Evolutionary conservation across 352 stramenopile species (phyloP), one percentile per base, ranked within the genome.

Genomic region (Pilasporangium apinafurcum): DNA sequence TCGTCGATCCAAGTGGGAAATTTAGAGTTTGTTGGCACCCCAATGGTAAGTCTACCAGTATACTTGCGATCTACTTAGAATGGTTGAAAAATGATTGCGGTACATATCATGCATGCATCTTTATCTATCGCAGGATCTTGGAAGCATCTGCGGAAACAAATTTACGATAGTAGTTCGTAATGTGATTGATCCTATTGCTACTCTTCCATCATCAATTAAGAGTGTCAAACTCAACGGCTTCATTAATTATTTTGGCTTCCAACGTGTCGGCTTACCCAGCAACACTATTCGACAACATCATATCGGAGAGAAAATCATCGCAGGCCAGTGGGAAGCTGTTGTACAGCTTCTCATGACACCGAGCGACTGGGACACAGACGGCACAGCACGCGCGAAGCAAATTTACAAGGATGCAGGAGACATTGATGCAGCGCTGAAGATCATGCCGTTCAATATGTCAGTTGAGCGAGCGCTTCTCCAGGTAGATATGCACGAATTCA

Each of bases 211-310:
- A 2, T 4, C 33, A 8, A 8, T 0, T 31, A 45, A 59, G 7
- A 51, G 47, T 3, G 48, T 85, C 8, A 38, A 59, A 25, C n/a
- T 25, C 14, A 47, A 48, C 5, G 77, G 77, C 2, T 90, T 88
- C 32, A 44, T 69, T n/a, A 89, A 92, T 44, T 92, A 86, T 59
- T 92, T 90, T 59, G 77, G 80, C 8, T 86, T 86, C 47, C 77
- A 92, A 50, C 80, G 77, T 4, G 75, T 92, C 32, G 77, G 80
- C 0, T 40, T 69, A 1, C 73, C 75, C 1, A 53, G 56, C 0
- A 73, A 56, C 9, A n/a, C 35, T 0, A 52, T 89, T 8, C 67
- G 77, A 9, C 56, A 65, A 6, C 65, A 89, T 44, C 77, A 92
- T 36, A 84, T 90, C 32, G 80, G 80, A 12, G 61, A 85, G 40